A percentile compares a stretch with the other conserved stretches of the same genome.
These are phyloP conservation scores for Litchi chinensis DNA, from an alignment of 345 rosid genomes.

Conservation along the genomic window DNA sequence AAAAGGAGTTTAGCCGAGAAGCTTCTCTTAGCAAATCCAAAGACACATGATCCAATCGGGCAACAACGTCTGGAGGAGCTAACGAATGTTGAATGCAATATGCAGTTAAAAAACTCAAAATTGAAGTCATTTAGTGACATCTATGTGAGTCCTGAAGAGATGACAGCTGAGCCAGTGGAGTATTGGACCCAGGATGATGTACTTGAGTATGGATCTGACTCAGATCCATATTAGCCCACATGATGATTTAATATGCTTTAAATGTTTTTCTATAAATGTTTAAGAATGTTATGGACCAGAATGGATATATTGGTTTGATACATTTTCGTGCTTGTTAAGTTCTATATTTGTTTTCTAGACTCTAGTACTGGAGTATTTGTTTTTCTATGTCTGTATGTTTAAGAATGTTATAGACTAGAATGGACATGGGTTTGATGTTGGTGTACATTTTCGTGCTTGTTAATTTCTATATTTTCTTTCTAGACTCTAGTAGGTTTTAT, in stretches of 20 bases:
- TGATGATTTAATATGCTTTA: not conserved
- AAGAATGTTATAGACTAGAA: too few relatives aligned
- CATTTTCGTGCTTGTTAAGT: too few relatives aligned
- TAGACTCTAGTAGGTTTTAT: too few relatives aligned
- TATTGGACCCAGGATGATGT: slow-evolving; percentile 22
- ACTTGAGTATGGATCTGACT: not conserved
- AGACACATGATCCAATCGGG: slow-evolving; percentile 25
- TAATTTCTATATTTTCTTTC: too few relatives aligned
- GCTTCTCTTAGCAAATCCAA: slow-evolving; percentile 20
- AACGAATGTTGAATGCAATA: slow-evolving; percentile 48
- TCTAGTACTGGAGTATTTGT: too few relatives aligned
- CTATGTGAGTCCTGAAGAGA: slow-evolving; percentile 20
- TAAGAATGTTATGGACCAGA: too few relatives aligned
- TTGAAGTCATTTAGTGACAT: slow-evolving; percentile 4
- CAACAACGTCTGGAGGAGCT: slow-evolving; percentile 32
- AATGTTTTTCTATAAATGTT: not conserved
- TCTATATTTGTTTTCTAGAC: too few relatives aligned
- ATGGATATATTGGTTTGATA: too few relatives aligned
- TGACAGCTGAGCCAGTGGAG: slow-evolving; percentile 24
- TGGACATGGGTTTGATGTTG: too few relatives aligned
- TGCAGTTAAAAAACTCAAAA: slow-evolving; percentile 40
- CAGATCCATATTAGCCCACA: too few relatives aligned
- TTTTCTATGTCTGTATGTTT: too few relatives aligned
- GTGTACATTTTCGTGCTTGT: too few relatives aligned
- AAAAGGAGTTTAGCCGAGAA: slow-evolving; percentile 52